These are phyloP conservation scores for Beta corolliflora DNA, from an alignment of 179 eudicot genomes.

Conservation along the genomic window DNA sequence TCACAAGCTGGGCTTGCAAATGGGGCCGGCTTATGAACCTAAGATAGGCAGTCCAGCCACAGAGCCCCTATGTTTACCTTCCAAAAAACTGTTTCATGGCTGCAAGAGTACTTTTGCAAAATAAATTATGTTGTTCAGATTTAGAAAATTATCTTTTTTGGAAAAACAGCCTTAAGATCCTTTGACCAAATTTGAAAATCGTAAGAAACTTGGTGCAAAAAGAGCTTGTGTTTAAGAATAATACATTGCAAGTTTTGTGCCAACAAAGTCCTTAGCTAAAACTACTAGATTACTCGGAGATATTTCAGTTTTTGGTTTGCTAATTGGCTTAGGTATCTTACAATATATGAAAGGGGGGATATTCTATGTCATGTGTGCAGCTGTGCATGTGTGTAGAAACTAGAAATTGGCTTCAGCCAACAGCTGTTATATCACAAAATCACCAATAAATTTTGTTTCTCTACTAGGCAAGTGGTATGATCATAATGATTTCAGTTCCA, in stretches of 20 bases:
- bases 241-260: no score
- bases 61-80: no score
- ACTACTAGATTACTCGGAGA: neutral
- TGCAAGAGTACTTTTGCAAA: neutral
- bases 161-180: neutral
- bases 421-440: neutral
- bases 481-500: neutral
- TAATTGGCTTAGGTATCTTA: neutral
- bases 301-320: neutral
- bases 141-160: neutral
- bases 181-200: neutral
- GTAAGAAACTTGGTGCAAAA: neutral
- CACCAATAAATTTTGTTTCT: neutral
- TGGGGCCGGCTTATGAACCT: no score
- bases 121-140: neutral
- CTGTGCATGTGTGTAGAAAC: no score
- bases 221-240: no score
- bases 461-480: neutral
- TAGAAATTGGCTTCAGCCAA: neutral
- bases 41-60: no score
- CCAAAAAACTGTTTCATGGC: neutral
- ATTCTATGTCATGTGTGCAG: no score
- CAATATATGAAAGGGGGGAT: no score
- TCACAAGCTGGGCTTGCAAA: no score
- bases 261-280: neutral